Evolutionary conservation across 768 basidiomycete species (phyloP), one percentile per base, ranked within the genome.

Genomic region (Mycena rosella): DNA sequence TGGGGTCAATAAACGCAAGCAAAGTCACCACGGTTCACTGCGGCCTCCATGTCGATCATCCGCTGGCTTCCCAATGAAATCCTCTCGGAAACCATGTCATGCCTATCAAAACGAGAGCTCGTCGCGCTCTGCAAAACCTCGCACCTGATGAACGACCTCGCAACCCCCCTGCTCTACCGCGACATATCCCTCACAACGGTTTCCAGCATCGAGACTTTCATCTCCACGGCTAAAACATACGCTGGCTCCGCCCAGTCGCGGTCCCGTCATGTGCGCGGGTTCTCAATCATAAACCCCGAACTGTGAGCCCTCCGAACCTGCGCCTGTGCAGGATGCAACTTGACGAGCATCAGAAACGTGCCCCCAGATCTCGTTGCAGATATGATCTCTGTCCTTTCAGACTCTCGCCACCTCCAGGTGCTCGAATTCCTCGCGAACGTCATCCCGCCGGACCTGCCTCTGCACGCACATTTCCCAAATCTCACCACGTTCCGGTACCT

Each of bases 41-140:
- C 34, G 13, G 34, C 32, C 10, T 24, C 9, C 52, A 54, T 32
- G 14, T 54, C 27, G 10, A 54, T 54, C 32, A 11, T 36, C 10
- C 11, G 7, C 34, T 54, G 52, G 52, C 22, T 54, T 24, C 52
- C 52, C 8, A 54, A 36, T 36, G 52, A 54, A 36, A n/a, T 54
- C 34, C 20, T 54, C 14, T 22, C 32, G 3, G 52, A 54, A 36
- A 27, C 29, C 26, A 22, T 54, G 26, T 34, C 6, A 53, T 34
- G 13, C 32, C n/a, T 24, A 7, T 36, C 52, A 22, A 20, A 1
- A n/a, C 10, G 0, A 15, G 52, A 54, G 17, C 34, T 54, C 11
- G 32, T 54, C 52, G 34, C n/a, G 20, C 52, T 54, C 11, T 34
- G 52, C 20, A 18, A 34, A 15, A 54, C 52, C 34, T 54, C 52